A percentile compares a stretch with the other conserved stretches of the same genome.
These are phyloP conservation scores for Hanseniaspora vineae DNA, from an alignment of 805 yeast species.

Conservation along the genomic window DNA sequence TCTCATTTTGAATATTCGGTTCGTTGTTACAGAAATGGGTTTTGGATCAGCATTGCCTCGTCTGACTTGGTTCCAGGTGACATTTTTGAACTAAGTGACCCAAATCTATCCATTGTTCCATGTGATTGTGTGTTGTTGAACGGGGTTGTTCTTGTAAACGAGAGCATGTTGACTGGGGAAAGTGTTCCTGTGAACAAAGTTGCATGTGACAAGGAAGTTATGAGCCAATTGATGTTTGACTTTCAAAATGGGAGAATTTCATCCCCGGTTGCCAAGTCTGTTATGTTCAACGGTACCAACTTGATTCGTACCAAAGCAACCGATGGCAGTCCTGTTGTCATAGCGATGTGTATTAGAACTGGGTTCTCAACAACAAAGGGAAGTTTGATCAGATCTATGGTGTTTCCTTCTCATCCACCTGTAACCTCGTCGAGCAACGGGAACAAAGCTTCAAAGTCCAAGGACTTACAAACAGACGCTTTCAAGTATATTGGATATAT, in stretches of 20 bases:
- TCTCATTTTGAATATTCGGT: constrained; percentile 68
- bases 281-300: constrained; percentile 79
- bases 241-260: constrained; percentile 44
- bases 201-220: constrained; percentile 42
- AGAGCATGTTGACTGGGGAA: constrained; percentile 96
- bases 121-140: constrained; percentile 79
- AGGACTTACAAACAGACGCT: constrained; percentile 70
- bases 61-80: constrained; percentile 91
- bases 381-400: constrained; percentile 83
- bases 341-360: constrained; percentile 77
- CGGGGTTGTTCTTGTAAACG: constrained; percentile 95
- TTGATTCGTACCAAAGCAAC: constrained; percentile 70
- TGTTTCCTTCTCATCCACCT: constrained; percentile 78
- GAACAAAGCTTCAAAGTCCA: constrained; percentile 35
- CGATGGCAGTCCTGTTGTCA: constrained; percentile 38
- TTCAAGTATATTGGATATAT: constrained; percentile 93
- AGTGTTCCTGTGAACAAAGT: constrained; percentile 89
- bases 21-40: constrained; percentile 83
- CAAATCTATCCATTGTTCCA: constrained; percentile 60
- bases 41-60: constrained; percentile 75
- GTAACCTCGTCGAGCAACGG: constrained; percentile 25
- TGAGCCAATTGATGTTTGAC: constrained; percentile 43
- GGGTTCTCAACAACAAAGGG: constrained; percentile 97
- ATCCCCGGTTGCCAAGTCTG: constrained; percentile 57
- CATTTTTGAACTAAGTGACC: constrained; percentile 82